Conservation (phyloP, 306 rosid genomes). For the Sphenostylis stenocarpa region DNA sequence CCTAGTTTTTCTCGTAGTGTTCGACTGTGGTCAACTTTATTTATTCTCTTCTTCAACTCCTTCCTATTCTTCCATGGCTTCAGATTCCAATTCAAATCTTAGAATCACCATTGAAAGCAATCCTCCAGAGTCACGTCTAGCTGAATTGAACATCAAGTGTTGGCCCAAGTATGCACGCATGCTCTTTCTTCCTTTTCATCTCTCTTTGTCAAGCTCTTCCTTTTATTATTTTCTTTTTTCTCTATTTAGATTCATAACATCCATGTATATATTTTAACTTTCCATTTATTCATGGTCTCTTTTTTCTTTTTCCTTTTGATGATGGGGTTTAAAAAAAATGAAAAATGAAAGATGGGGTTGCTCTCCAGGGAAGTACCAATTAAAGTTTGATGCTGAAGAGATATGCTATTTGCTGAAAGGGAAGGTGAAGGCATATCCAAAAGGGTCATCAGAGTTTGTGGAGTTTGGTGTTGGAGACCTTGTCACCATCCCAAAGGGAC, state of each 20-base stretch:
- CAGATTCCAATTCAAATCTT: slow-evolving; percentile 57
- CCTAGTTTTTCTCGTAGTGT: background rate
- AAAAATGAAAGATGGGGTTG: slow-evolving; percentile 81
- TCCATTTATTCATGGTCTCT: background rate
- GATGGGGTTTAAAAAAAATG: background rate
- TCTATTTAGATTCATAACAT: background rate
- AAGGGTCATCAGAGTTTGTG: slow-evolving; percentile 75
- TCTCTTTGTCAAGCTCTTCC: background rate
- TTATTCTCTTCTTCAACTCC: background rate
- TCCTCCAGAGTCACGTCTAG: slow-evolving; percentile 74
- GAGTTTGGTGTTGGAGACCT: slow-evolving; percentile 98
- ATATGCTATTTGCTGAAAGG: slow-evolving; percentile 91
- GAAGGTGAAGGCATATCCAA: slow-evolving; percentile 82
- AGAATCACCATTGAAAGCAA: slow-evolving; percentile 75
- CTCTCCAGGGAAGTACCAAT: slow-evolving; percentile 87
- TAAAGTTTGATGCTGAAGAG: slow-evolving; percentile 94
- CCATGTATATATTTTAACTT: background rate
- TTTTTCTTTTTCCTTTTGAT: background rate
- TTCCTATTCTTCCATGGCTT: slow-evolving; percentile 28
- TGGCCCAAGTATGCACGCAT: slow-evolving; percentile 83
- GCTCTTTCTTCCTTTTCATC: background rate
- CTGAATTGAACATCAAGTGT: slow-evolving; percentile 76
- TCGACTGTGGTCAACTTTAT: background rate
- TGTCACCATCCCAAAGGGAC: slow-evolving; percentile 83
- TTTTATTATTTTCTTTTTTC: background rate